Conservation (phyloP, 495 filamentous ascomycete genomes). For the Barbatosphaeria neglecta region DNA sequence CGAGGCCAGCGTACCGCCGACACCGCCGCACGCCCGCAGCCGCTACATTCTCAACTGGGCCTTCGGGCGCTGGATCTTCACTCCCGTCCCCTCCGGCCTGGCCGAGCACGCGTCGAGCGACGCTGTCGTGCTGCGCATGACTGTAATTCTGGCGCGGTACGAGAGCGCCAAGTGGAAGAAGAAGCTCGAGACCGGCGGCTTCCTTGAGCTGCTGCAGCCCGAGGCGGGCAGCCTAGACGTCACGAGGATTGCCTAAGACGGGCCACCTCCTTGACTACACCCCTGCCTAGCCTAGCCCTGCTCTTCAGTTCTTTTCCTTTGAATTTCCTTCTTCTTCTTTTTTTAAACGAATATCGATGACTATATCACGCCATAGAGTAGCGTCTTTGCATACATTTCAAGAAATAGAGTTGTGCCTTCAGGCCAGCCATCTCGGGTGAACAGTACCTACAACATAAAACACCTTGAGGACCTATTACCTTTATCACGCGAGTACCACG, state of each 20-base stretch:
- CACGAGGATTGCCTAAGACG: constrained; percentile 32
- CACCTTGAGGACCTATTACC: too few relatives aligned
- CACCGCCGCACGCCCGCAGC: constrained; percentile 4
- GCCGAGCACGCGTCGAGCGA: constrained; percentile 36
- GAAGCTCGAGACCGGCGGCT: constrained; percentile 52
- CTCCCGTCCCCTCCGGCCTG: constrained; percentile 35
- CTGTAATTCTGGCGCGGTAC: constrained; percentile 70
- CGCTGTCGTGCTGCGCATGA: constrained; percentile 56
- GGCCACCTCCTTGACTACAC: too few relatives aligned
- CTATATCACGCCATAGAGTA: too few relatives aligned
- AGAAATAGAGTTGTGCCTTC: too few relatives aligned
- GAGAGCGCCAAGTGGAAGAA: constrained; percentile 88
- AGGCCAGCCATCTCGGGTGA: too few relatives aligned
- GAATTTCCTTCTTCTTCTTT: too few relatives aligned
- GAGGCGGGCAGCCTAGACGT: constrained; percentile 29
- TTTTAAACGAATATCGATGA: too few relatives aligned
- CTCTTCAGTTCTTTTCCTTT: too few relatives aligned
- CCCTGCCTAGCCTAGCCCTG: too few relatives aligned
- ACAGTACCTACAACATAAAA: too few relatives aligned
- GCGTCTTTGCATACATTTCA: too few relatives aligned
- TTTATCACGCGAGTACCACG: too few relatives aligned
- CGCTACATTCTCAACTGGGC: constrained; percentile 94
- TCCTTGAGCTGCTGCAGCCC: constrained; percentile 38
- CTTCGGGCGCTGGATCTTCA: constrained; percentile 89
- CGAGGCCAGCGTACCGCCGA: constrained; percentile 1